phyloP scores from a whole-genome alignment of 495 filamentous ascomycete species.

The Penicillium bialowiezense region DNA sequence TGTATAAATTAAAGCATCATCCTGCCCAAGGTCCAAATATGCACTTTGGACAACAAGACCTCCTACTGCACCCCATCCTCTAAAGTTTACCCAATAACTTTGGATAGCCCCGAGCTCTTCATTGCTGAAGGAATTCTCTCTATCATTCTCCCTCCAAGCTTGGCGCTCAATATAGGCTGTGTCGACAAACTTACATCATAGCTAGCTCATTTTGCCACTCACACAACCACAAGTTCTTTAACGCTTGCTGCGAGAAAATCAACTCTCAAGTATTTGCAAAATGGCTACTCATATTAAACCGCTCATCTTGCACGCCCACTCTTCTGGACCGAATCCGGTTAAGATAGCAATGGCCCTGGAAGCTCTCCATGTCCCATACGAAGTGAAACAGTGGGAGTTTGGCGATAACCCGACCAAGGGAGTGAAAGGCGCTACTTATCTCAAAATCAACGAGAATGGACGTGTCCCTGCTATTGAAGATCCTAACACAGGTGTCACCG shows the following conservation, averaged over 20 bases:
- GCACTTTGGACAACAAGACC: no score
- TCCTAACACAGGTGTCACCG: slow-evolving; percentile 40
- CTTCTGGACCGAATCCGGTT: slow-evolving; percentile 41
- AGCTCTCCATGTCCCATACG: slow-evolving; percentile 67
- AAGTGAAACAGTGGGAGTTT: slow-evolving; percentile 60
- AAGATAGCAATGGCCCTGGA: slow-evolving; percentile 80
- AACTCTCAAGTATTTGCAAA: neutral
- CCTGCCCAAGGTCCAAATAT: no score
- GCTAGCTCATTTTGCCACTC: slow-evolving; percentile 8
- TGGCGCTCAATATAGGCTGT: neutral
- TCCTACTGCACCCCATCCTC: no score
- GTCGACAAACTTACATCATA: slow-evolving; percentile 18
- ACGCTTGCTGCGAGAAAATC: neutral
- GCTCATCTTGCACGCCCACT: slow-evolving; percentile 37
- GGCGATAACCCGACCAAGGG: slow-evolving; percentile 39
- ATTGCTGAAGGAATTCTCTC: no score
- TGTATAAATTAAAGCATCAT: no score
- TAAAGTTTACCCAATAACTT: no score
- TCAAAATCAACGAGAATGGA: slow-evolving; percentile 85
- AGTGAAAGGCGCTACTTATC: slow-evolving; percentile 68
- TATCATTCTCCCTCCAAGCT: neutral
- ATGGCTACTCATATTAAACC: slow-evolving; percentile 26
- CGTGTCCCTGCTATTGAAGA: slow-evolving; percentile 71
- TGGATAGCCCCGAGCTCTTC: no score
- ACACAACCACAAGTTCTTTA: no score